Base-by-base conservation (phyloP, 345 rosid genomes). In the Lepidium aucheri region DNA sequence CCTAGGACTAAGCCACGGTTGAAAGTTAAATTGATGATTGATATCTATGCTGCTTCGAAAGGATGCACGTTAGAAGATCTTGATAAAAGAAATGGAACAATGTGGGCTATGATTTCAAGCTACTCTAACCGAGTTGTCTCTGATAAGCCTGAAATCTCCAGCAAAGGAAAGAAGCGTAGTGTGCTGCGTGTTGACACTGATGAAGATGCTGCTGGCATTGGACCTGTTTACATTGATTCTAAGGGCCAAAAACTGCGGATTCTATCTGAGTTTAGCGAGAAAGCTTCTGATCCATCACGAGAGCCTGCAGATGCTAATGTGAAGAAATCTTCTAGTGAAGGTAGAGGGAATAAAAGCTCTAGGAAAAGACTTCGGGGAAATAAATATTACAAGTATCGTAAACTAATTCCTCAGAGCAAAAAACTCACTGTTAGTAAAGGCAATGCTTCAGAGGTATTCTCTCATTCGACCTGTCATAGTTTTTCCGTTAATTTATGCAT, bases 161-260 rank as follows among this genome's bases (percentile, higher is more conserved):
- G 9, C 63, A 60, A 45, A 65, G 67, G 51, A 70, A 80, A 79
- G 79, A 77, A 40, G 82, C 77, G 66, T 80, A 74, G 76, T 57
- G 45, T 80, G 79, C 73, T 38, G 46, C 53, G 62, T 51, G 55
- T 34, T 66, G 16, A 18, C 38, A 24, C 18, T 44, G 85, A 82
- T 73, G 83, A 77, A 70, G 80, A 72, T 47, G 84, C 69, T 70
- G 86, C 78, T 72, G 62, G 62, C 46, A 38, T 67, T 67, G 97
- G 96, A 70, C 85, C 96, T 44, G 99, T 94, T 60, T 90, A 94
- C 78, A 77, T 94, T 70, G 96, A 94, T 79, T 87, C 78, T 50
- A 84, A 70, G 72, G 97, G 99, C 41, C 92, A 87, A 57, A 94
- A 94, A 65, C 68, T 94, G 57, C 73, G 95, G 73, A 90, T 88